A percentile compares a stretch with the other conserved stretches of the same genome.
Evolutionary conservation across 495 filamentous ascomycete genomes (phyloP).

Genomic region (Massariosphaeria phaeospora): DNA sequence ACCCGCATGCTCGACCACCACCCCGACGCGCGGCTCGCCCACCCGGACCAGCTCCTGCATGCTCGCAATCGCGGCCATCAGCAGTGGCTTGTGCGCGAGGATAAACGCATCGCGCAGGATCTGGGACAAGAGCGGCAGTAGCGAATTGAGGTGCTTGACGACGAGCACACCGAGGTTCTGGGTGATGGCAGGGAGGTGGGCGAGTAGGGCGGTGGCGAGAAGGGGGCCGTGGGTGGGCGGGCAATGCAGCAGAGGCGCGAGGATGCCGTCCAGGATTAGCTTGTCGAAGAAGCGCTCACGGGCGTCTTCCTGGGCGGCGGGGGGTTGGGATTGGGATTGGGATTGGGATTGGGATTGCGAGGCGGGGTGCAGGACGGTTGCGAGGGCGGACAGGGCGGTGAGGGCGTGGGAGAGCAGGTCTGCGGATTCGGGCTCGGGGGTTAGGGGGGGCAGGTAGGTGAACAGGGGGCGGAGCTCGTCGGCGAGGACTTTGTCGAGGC

Average conservation of each 20-base stretch:
- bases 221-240: slow-evolving; percentile 39
- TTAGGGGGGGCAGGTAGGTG: slow-evolving; percentile 70
- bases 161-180: slow-evolving; percentile 60
- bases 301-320: slow-evolving; percentile 27
- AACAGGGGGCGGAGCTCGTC: slow-evolving; percentile 70
- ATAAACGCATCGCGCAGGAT: slow-evolving; percentile 69
- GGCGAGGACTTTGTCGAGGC: slow-evolving; percentile 73
- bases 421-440: slow-evolving; percentile 66
- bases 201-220: slow-evolving; percentile 51
- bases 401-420: slow-evolving; percentile 62
- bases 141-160: slow-evolving; percentile 69
- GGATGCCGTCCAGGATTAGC: slow-evolving; percentile 40
- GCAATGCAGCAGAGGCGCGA: slow-evolving; percentile 39
- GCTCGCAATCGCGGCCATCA: slow-evolving; percentile 50
- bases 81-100: slow-evolving; percentile 50
- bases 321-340: no score
- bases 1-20: slow-evolving; percentile 57
- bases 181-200: slow-evolving; percentile 51
- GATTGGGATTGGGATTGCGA: background rate
- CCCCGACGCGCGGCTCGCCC: slow-evolving; percentile 68
- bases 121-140: slow-evolving; percentile 62
- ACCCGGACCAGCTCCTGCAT: slow-evolving; percentile 58
- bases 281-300: slow-evolving; percentile 34
- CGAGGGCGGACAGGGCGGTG: slow-evolving; percentile 57
- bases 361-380: slow-evolving; percentile 43